A percentile compares a stretch with the other conserved stretches of the same genome.
phyloP scores from a whole-genome alignment of 345 rosid species.

The Acer saccharum region DNA sequence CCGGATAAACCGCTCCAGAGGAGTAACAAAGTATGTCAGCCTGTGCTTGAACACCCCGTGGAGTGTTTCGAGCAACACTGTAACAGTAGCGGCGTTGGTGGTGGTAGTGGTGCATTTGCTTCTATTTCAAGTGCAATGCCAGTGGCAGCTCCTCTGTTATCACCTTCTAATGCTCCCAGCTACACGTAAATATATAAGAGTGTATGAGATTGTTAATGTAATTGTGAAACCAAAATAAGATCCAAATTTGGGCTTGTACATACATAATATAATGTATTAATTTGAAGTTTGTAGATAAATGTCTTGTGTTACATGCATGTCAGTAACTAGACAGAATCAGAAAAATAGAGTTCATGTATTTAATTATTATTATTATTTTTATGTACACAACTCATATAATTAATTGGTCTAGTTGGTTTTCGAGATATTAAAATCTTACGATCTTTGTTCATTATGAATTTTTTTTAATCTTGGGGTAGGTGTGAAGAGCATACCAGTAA shows the following conservation, averaged over 20 bases:
- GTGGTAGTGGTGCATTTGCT: conserved; percentile 16
- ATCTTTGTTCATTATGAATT: too few relatives aligned
- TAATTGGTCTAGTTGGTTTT: too few relatives aligned
- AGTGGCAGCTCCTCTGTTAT: conserved; percentile 33
- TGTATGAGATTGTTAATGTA: conserved; percentile 6
- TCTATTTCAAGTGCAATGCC: conserved; percentile 34
- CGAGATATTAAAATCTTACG: too few relatives aligned
- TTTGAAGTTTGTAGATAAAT: conserved; percentile 4
- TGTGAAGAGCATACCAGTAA: too few relatives aligned
- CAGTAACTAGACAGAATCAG: neutral
- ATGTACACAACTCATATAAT: too few relatives aligned
- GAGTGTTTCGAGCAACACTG: conserved; percentile 64
- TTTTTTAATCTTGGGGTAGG: too few relatives aligned
- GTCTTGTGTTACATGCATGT: neutral
- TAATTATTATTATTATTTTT: neutral
- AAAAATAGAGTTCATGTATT: neutral
- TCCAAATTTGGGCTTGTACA: neutral
- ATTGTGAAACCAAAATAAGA: conserved; percentile 23
- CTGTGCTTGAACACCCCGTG: conserved; percentile 62
- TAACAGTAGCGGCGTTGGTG: neutral
- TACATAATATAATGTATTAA: neutral
- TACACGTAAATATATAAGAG: conserved; percentile 16
- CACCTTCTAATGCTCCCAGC: conserved; percentile 57
- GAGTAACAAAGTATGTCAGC: conserved; percentile 58
- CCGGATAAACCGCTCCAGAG: conserved; percentile 73